phyloP scores from a whole-genome alignment of 139 green algal genomes.

The Raphidocelis subcapitata region DNA sequence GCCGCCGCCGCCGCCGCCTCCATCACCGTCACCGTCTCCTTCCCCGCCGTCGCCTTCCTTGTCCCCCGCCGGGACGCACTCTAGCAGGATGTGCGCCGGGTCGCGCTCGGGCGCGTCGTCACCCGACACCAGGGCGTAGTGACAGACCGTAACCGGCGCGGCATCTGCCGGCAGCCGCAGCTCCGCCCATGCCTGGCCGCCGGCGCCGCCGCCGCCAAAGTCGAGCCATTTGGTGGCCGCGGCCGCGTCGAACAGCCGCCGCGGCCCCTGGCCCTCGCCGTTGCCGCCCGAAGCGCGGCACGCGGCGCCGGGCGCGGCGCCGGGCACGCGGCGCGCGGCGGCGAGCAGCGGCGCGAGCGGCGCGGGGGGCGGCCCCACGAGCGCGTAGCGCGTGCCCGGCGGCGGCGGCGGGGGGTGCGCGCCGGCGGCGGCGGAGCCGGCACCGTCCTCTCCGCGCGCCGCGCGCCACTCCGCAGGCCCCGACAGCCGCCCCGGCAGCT shows the following conservation, averaged over 20 bases:
- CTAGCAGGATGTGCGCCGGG: slow-evolving; percentile 57
- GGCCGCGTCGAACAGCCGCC: slow-evolving; percentile 13
- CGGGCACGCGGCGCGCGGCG: slow-evolving; percentile 12
- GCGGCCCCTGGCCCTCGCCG: slow-evolving; percentile 1
- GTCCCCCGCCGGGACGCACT: slow-evolving; percentile 33
- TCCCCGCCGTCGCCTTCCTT: slow-evolving; percentile 1
- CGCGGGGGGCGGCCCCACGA: background rate
- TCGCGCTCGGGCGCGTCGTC: slow-evolving; percentile 71
- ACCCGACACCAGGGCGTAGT: slow-evolving; percentile 65
- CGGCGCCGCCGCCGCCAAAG: slow-evolving; percentile 57
- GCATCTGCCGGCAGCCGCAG: slow-evolving; percentile 39
- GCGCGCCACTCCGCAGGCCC: slow-evolving; percentile 47
- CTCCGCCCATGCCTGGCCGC: slow-evolving; percentile 61
- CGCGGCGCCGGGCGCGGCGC: slow-evolving; percentile 12
- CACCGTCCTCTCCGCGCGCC: slow-evolving; percentile 47
- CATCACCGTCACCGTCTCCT: background rate
- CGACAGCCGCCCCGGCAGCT: slow-evolving; percentile 45
- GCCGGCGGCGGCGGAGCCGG: background rate
- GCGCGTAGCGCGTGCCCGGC: background rate
- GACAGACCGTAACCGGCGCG: slow-evolving; percentile 3
- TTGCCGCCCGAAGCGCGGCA: slow-evolving; percentile 33
- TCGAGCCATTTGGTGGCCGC: slow-evolving; percentile 78
- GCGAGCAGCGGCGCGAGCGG: slow-evolving; percentile 9
- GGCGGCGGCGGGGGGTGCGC: background rate
- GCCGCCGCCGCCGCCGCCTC: background rate